Evolutionary conservation across 1,139 yeast species (phyloP).

Genomic region (Candida freyschussii): DNA sequence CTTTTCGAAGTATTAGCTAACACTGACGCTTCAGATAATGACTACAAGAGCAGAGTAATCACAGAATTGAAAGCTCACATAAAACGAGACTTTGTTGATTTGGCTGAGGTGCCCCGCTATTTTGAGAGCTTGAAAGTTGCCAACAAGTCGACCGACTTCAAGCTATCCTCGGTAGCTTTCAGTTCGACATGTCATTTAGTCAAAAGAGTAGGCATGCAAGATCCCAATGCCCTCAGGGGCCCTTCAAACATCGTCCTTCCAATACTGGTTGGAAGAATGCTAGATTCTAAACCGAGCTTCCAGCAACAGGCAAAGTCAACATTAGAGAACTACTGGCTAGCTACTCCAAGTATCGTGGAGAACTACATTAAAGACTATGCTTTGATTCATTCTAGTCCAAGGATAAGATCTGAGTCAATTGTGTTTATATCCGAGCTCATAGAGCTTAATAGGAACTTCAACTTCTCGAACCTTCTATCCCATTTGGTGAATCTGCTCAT

Average conservation of each 20-base stretch:
- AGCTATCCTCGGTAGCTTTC: slow-evolving; percentile 49
- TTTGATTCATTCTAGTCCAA: slow-evolving; percentile 37
- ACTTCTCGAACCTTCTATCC: slow-evolving; percentile 39
- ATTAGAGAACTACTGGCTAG: slow-evolving; percentile 64
- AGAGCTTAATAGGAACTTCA: slow-evolving; percentile 35
- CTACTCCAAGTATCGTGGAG: slow-evolving; percentile 55
- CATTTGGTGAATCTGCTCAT: slow-evolving; percentile 35
- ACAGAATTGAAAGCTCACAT: slow-evolving; percentile 61
- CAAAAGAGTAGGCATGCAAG: slow-evolving; percentile 73
- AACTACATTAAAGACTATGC: slow-evolving; percentile 45
- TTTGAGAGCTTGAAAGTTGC: slow-evolving; percentile 53
- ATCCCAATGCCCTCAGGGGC: slow-evolving; percentile 46
- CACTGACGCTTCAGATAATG: slow-evolving; percentile 15
- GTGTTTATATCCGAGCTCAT: slow-evolving; percentile 34
- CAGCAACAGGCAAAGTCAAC: slow-evolving; percentile 51
- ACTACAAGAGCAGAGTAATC: slow-evolving; percentile 38
- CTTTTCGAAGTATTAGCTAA: slow-evolving; percentile 5
- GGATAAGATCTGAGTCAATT: slow-evolving; percentile 42
- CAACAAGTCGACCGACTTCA: slow-evolving; percentile 36
- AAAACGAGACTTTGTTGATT: slow-evolving; percentile 59
- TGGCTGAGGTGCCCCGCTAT: slow-evolving; percentile 48
- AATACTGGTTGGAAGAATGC: slow-evolving; percentile 47
- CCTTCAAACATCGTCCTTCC: slow-evolving; percentile 53
- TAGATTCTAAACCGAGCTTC: slow-evolving; percentile 42
- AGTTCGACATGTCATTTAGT: slow-evolving; percentile 71